These are phyloP conservation scores for Globisporangium heterothallicum DNA, from an alignment of 352 stramenopile genomes.

Conservation along the genomic window DNA sequence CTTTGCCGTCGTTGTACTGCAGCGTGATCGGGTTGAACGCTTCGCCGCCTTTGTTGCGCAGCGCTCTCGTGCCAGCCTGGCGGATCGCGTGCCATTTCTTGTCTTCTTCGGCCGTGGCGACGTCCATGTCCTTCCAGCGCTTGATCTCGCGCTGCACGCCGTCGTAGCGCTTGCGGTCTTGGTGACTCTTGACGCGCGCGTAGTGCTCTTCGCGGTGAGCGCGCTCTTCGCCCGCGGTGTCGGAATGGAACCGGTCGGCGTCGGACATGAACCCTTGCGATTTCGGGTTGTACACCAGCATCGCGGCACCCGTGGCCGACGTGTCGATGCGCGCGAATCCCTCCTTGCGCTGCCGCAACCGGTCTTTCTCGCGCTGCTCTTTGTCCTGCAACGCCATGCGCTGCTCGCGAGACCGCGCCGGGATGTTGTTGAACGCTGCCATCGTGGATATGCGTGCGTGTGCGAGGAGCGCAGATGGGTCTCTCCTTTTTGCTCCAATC, in stretches of 20 bases:
- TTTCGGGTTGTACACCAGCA: constrained; percentile 55
- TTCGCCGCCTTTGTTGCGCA: constrained; percentile 82
- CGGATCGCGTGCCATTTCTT: constrained; percentile 54
- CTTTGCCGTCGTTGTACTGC: constrained; percentile 82
- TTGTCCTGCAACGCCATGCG: constrained; percentile 69
- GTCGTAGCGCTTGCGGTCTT: constrained; percentile 63
- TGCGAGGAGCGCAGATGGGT: too few species aligned
- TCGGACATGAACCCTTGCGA: constrained; percentile 82
- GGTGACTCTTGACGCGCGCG: constrained; percentile 42
- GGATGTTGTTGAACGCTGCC: constrained; percentile 75
- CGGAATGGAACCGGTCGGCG: constrained; percentile 86
- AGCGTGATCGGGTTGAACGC: constrained; percentile 88
- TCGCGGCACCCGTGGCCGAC: constrained; percentile 50
- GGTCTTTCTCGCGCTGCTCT: constrained; percentile 73
- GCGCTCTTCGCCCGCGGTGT: constrained; percentile 83
- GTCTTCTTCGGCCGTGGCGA: constrained; percentile 53
- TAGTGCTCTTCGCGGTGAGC: constrained; percentile 45
- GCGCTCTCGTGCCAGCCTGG: constrained; percentile 67
- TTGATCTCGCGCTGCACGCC: constrained; percentile 63
- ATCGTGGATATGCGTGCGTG: not conserved
- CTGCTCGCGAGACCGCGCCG: constrained; percentile 56
- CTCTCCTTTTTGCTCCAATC: too few species aligned
- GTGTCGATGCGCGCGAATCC: constrained; percentile 67
- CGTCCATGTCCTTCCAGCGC: constrained; percentile 85
- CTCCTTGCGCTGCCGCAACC: constrained; percentile 60